Base-by-base conservation (phyloP, 495 filamentous ascomycete species). In the Lasiosphaeris hirsuta region DNA sequence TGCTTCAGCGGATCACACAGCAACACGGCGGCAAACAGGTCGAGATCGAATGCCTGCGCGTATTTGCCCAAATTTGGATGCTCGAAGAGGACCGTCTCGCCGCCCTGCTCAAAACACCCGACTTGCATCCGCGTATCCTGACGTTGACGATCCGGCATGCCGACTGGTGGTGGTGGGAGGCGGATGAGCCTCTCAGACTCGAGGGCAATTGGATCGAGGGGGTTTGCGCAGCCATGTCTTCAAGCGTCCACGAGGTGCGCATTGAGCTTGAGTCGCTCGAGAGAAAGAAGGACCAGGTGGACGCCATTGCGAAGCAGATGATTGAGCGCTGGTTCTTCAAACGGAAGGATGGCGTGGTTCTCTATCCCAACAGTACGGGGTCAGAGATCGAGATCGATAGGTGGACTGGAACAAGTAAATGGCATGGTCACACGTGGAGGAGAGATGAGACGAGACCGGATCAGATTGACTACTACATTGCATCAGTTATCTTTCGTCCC, bases 141-240 rank as follows among this genome's bases (percentile, higher is more conserved):
- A 23, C 17, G 45, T n/a, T 48, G 15, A 48, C 45, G 13, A 48
- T 48, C 23, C n/a, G 45, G 7, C 23, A 48, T n/a, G 17, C 15
- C 15, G 45, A 48, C 23, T 48, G 45, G 45, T 48, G 45, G 45
- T 23, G 23, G 17, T 48, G 45, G 45, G 45, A 48, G 45, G 1
- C 30, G 18, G 23, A 48, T n/a, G 6, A 19, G 2, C 45, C 45
- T 9, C 23, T 48, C 13, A 13, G 23, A 5, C 3, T 48, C 17
- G 17, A 34, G 45, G 7, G 17, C 2, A 23, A 13, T 2, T 48
- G 45, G 45, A 23, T 30, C 6, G 14, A 19, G 23, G 1, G 9
- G 2, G 45, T 48, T 15, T 19, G 17, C 11, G 13, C 15, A 23
- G 23, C 0, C 4, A 13, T 48, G 14, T 34, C 45, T 15, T 17